Evolutionary conservation across 345 rosid species (phyloP), one percentile per base, ranked within the genome.

Genomic region (Theobroma cacao): DNA sequence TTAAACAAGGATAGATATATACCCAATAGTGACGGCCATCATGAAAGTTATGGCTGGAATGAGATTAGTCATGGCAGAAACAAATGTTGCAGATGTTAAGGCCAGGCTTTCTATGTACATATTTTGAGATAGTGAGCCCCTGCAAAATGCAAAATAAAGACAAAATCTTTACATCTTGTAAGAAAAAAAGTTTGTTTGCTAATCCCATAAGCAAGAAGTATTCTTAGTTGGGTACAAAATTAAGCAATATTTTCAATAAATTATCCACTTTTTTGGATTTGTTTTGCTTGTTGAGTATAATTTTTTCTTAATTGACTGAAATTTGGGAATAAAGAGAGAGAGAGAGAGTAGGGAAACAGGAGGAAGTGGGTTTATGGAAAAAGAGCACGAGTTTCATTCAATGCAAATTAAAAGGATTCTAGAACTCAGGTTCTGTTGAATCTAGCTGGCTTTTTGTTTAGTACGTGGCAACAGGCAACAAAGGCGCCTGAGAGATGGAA

Each of bases 61-160:
- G 68, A 91, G 91, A 76, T 90, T 87, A 24, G 17, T 1, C 78
- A 82, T 85, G 43, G 93, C 96, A 0, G 89, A 64, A 12, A 84
- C 77, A 78, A 85, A 90, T 10, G 92, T 90, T 61, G 89, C 88
- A 7, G 91, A 87, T 2, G 93, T 90, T 40, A 90, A 65, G 31
- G 78, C 84, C 78, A 90, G 45, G 80, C 92, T 85, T 47, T 79
- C 81, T 3, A 85, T 4, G 72, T 78, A 77, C 55, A 89, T 62
- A 63, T 86, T 87, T 41, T 88, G 84, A 52, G 77, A 56, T 47
- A 88, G 5, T 30, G 87, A 36, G 5, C 85, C 90, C 74, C 88
- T 87, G 84, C 43, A 11, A 12, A 40, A 66, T n/a, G 31, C 2
- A 41, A 22, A 18, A 20, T 1, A 10, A 64, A 64, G 6, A 36